A percentile compares a stretch with the other conserved stretches of the same genome.
Evolutionary conservation across 2,329 filamentous ascomycete species (phyloP).

Genomic region (Canariomyces notabilis): DNA sequence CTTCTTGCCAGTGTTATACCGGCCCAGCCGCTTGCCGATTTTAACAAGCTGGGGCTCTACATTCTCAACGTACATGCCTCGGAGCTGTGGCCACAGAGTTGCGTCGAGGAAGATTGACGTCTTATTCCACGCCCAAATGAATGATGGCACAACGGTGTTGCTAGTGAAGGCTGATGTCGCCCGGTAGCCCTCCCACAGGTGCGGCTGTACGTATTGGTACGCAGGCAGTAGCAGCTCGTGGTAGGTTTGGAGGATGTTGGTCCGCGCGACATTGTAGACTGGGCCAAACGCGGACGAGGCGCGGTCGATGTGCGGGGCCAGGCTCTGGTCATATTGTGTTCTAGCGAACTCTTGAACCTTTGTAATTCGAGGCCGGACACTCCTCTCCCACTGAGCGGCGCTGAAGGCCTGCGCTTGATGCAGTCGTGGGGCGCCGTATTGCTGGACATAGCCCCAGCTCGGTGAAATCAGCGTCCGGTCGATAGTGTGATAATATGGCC

Average conservation of each 20-base stretch:
- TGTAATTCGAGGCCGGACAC: slow-evolving; percentile 67
- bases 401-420: slow-evolving; percentile 62
- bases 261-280: slow-evolving; percentile 64
- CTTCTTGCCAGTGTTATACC: slow-evolving; percentile 59
- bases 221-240: slow-evolving; percentile 69
- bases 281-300: slow-evolving; percentile 56
- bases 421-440: slow-evolving; percentile 70
- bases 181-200: slow-evolving; percentile 63
- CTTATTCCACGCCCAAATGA: slow-evolving; percentile 64
- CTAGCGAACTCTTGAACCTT: slow-evolving; percentile 57
- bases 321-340: slow-evolving; percentile 61
- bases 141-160: slow-evolving; percentile 66
- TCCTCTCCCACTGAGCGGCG: slow-evolving; percentile 71
- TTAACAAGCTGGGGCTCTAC: slow-evolving; percentile 92
- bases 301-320: slow-evolving; percentile 70
- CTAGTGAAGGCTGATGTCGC: slow-evolving; percentile 62
- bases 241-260: slow-evolving; percentile 62
- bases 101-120: slow-evolving; percentile 66
- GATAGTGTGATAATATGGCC: slow-evolving; percentile 66
- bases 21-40: slow-evolving; percentile 82
- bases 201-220: slow-evolving; percentile 69
- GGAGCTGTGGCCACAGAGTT: slow-evolving; percentile 75
- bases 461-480: slow-evolving; percentile 66
- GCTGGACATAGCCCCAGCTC: slow-evolving; percentile 58
- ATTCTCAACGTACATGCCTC: slow-evolving; percentile 79